These are phyloP conservation scores for Solanum etuberosum DNA, from an alignment of 257 asterid genomes.

Conservation along the genomic window DNA sequence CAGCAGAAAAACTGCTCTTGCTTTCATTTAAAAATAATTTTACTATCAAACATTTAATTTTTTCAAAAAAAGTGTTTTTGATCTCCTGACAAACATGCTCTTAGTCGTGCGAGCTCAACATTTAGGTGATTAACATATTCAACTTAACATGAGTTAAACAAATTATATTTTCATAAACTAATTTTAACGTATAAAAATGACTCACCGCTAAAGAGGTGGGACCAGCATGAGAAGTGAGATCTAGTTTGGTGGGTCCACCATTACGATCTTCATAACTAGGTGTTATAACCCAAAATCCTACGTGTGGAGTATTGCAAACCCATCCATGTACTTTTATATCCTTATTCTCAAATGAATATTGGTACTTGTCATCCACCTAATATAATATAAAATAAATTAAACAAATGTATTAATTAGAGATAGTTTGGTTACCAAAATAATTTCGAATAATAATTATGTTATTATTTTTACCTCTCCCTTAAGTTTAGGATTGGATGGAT, in stretches of 20 bases:
- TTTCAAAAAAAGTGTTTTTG: no score
- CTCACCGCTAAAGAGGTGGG: conserved; percentile 1
- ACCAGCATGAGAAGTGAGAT: conserved; percentile 8
- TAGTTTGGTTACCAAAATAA: not conserved
- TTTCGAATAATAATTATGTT: not conserved
- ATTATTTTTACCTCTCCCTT: conserved; percentile 18
- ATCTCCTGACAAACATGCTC: no score
- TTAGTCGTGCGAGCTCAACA: not conserved
- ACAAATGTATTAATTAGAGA: not conserved
- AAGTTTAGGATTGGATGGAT: conserved; percentile 6
- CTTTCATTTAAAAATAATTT: no score
- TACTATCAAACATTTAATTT: no score
- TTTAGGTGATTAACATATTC: not conserved
- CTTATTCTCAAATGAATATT: conserved; percentile 8
- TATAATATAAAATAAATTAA: not conserved
- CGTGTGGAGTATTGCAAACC: not conserved
- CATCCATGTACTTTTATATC: conserved; percentile 11
- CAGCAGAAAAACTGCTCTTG: no score
- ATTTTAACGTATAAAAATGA: not conserved
- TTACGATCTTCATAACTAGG: conserved; percentile 3
- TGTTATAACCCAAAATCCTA: conserved; percentile 19
- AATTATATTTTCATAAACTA: not conserved
- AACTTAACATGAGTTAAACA: not conserved
- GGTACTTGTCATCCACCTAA: conserved; percentile 17
- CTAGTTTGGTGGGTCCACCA: conserved; percentile 12